These are phyloP conservation scores for Penicillium crustosum DNA, from an alignment of 2,329 filamentous ascomycete genomes.

Conservation along the genomic window DNA sequence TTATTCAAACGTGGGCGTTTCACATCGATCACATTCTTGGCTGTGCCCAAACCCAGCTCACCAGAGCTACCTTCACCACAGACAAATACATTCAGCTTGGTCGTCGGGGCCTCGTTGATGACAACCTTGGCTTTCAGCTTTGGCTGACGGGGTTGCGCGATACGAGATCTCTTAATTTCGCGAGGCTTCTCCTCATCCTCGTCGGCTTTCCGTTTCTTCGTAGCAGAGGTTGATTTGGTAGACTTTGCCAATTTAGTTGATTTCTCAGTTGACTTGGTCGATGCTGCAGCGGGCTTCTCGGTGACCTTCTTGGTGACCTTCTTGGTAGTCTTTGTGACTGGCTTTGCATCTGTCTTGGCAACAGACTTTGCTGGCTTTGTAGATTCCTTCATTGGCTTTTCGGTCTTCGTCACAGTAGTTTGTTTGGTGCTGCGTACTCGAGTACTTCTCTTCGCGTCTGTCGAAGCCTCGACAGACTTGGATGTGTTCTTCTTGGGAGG, in stretches of 20 bases:
- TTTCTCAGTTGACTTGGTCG: slow-evolving; percentile 6
- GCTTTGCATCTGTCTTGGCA: not conserved
- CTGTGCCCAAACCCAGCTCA: slow-evolving; percentile 74
- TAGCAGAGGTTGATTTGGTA: slow-evolving; percentile 18
- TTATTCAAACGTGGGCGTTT: slow-evolving; percentile 71
- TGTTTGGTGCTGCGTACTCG: not conserved
- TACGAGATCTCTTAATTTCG: slow-evolving; percentile 35
- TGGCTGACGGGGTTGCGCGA: slow-evolving; percentile 26
- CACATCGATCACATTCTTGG: slow-evolving; percentile 67
- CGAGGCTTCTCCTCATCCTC: slow-evolving; percentile 29
- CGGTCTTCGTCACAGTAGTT: slow-evolving; percentile 5
- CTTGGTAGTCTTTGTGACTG: no score
- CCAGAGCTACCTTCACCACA: slow-evolving; percentile 79
- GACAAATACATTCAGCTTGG: slow-evolving; percentile 68
- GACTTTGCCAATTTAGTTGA: slow-evolving; percentile 21
- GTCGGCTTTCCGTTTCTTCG: slow-evolving; percentile 40
- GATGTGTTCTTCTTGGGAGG: slow-evolving; percentile 32
- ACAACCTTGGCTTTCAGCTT: slow-evolving; percentile 40
- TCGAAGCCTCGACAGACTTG: slow-evolving; percentile 21
- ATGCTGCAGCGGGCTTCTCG: not conserved
- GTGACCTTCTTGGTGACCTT: not conserved
- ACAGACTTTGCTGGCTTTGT: not conserved
- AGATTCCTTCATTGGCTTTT: slow-evolving; percentile 19
- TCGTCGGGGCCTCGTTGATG: slow-evolving; percentile 63
- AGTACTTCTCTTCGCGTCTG: not conserved